Conservation (phyloP, 2,329 filamentous ascomycete genomes). For the Ophiostoma pallidulum region DNA sequence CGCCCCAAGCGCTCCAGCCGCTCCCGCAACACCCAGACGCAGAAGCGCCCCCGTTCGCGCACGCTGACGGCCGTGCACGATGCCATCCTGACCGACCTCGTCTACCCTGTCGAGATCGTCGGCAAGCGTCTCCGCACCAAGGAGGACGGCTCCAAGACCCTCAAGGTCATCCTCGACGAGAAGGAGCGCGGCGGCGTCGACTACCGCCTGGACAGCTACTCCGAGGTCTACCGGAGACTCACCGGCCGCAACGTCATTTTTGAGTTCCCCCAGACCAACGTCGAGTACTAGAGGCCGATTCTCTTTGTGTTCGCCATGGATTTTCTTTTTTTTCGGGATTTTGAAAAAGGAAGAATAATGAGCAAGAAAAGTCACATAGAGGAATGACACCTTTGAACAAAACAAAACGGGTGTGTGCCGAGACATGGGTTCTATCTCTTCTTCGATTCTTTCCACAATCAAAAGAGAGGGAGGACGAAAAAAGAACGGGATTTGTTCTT, state of each 20-base stretch:
- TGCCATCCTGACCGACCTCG: conserved; percentile 92
- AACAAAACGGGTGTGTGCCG: too few relatives aligned
- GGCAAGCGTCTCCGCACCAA: conserved; percentile 98
- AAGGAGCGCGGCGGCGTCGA: conserved; percentile 99
- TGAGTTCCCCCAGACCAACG: conserved; percentile 85
- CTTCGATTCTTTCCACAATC: neutral
- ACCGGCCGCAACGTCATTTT: conserved; percentile 95
- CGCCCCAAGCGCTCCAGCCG: conserved; percentile 97
- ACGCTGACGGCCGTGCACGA: conserved; percentile 99
- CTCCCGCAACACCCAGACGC: conserved; percentile 90
- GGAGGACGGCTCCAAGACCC: conserved; percentile 95
- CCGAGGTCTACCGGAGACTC: conserved; percentile 97
- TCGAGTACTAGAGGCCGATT: conserved; percentile 90
- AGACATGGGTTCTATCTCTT: conserved; percentile 4
- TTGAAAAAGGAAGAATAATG: neutral
- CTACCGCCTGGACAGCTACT: conserved; percentile 99
- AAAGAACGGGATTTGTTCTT: conserved; percentile 4
- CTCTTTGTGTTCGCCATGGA: too few relatives aligned
- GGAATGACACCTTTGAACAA: too few relatives aligned
- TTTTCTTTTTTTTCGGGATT: too few relatives aligned
- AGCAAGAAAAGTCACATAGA: neutral
- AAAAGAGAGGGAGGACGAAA: too few relatives aligned
- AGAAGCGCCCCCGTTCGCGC: conserved; percentile 97
- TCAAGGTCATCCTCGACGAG: conserved; percentile 99
- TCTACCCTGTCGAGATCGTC: conserved; percentile 99